phyloP scores from a whole-genome alignment of 2,329 filamentous ascomycete genomes.

The Colletotrichum sp. region DNA sequence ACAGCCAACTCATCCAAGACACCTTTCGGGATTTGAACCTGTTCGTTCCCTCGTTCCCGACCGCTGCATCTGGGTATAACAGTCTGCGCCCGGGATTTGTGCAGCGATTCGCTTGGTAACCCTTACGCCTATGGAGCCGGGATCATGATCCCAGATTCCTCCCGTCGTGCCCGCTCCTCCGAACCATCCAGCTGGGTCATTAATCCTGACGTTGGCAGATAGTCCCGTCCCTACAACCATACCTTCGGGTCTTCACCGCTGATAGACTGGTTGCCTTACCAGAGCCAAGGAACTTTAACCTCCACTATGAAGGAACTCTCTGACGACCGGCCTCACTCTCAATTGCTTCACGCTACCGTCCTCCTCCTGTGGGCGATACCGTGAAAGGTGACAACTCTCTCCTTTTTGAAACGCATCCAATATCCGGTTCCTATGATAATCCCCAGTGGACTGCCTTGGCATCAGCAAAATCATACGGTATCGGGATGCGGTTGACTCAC shows the following conservation, averaged over 20 bases:
- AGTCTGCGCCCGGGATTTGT: not conserved
- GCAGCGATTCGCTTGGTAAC: not conserved
- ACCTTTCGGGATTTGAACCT: not conserved
- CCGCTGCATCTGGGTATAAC: not conserved
- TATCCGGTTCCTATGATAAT: not conserved
- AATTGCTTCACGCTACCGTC: not conserved
- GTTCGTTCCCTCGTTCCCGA: not conserved
- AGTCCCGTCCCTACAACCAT: not conserved
- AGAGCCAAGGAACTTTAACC: not conserved
- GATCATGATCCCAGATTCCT: not conserved
- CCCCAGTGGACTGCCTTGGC: not conserved
- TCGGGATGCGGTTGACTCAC: not conserved
- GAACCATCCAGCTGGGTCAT: conserved; percentile 8
- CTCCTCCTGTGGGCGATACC: not conserved
- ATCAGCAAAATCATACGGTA: not conserved
- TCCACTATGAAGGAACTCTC: not conserved
- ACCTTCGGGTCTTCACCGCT: not conserved
- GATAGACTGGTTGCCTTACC: not conserved
- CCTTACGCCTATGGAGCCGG: not conserved
- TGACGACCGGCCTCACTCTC: not conserved
- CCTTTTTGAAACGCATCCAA: not conserved
- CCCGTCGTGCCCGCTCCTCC: conserved; percentile 6
- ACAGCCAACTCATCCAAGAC: not conserved
- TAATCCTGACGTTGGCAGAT: not conserved
- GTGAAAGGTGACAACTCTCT: not conserved